Evolutionary conservation across 2,329 filamentous ascomycete species (phyloP).

Genomic region (Neospermospora avenae): DNA sequence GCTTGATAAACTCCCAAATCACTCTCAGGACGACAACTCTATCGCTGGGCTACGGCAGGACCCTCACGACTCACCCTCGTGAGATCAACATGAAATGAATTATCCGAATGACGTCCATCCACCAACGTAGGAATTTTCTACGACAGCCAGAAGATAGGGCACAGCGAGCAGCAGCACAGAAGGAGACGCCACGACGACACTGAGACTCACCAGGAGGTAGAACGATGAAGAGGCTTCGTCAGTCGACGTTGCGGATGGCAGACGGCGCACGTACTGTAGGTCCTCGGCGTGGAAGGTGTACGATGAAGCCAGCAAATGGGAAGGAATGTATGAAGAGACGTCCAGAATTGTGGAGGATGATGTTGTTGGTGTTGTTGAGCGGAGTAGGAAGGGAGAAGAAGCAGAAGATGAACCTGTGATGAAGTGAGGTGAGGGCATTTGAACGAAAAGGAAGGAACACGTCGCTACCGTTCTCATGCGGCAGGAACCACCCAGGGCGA

Average conservation of each 20-base stretch:
- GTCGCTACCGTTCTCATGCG: background rate
- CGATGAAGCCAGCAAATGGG: background rate
- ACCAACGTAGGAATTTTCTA: too few species aligned
- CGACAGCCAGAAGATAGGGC: background rate
- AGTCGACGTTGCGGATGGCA: background rate
- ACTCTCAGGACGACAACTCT: background rate
- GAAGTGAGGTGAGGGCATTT: background rate
- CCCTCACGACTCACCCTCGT: background rate
- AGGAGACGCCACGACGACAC: too few species aligned
- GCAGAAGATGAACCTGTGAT: background rate
- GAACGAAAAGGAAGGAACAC: background rate
- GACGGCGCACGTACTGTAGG: background rate
- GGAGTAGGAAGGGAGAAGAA: background rate
- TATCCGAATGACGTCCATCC: background rate
- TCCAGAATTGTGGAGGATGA: constrained; percentile 6
- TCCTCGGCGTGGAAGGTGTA: background rate
- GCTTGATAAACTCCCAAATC: background rate
- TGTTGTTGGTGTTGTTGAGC: background rate
- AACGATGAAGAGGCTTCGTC: too few species aligned
- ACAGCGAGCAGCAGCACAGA: background rate
- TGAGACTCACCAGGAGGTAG: background rate
- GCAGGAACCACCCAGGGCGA: background rate
- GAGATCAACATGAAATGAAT: background rate
- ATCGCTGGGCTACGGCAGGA: background rate
- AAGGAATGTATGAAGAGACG: constrained; percentile 5